Conservation (phyloP, 1,284 basidiomycete genomes). For the Bondarzewia mesenterica region DNA sequence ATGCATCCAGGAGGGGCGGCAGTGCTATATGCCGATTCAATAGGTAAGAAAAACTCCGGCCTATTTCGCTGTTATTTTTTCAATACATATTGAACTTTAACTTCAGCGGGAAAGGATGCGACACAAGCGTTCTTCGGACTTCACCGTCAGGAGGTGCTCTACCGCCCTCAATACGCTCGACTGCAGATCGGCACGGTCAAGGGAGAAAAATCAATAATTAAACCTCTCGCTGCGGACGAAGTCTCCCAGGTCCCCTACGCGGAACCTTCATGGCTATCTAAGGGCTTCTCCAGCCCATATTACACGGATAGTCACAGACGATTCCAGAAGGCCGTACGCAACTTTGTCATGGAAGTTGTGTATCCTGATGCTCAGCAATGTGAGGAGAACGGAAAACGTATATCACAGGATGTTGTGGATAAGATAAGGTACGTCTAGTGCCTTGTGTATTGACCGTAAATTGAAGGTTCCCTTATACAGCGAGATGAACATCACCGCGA, state of each 20-base stretch:
- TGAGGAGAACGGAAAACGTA: slow-evolving; percentile 76
- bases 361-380: slow-evolving; percentile 57
- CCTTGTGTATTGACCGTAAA: background rate
- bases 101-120: slow-evolving; percentile 68
- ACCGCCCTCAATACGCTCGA: slow-evolving; percentile 73
- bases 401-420: slow-evolving; percentile 68
- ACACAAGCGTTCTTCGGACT: slow-evolving; percentile 89
- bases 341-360: slow-evolving; percentile 58
- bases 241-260: slow-evolving; percentile 80
- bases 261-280: slow-evolving; percentile 83
- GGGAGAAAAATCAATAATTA: slow-evolving; percentile 60
- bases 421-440: slow-evolving; percentile 49
- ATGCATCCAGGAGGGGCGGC: slow-evolving; percentile 62
- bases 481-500: slow-evolving; percentile 75
- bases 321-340: slow-evolving; percentile 60
- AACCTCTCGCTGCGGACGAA: slow-evolving; percentile 53
- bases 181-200: slow-evolving; percentile 75
- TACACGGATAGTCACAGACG: slow-evolving; percentile 66
- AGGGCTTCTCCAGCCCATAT: slow-evolving; percentile 78
- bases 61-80: background rate
- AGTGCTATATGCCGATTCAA: slow-evolving; percentile 33
- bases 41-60: background rate
- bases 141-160: slow-evolving; percentile 82
- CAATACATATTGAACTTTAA: background rate
- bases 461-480: slow-evolving; percentile 22